Percentiles rank a stretch among this genome's conserved stretches.
These are phyloP conservation scores for Leavenworthia alabamica DNA, from an alignment of 345 rosid species.

Conservation along the genomic window DNA sequence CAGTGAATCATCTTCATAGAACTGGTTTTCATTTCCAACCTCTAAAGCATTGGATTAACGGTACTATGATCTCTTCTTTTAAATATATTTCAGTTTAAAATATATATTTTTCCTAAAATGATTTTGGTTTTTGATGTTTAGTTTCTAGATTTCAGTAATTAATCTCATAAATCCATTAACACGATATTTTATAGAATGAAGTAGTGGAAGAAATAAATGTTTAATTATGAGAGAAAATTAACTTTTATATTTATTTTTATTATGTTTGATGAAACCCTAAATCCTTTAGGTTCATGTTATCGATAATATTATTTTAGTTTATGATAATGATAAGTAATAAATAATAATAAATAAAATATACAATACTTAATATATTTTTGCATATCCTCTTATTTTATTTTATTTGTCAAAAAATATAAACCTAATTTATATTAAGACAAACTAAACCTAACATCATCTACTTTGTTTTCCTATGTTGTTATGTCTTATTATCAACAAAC, in stretches of 20 bases:
- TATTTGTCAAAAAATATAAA: background rate
- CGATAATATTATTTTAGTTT: too few species aligned
- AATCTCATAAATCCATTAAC: too few species aligned
- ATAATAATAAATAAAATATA: too few species aligned
- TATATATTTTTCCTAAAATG: background rate
- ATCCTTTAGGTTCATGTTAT: too few species aligned
- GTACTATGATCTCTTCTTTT: conserved; percentile 33
- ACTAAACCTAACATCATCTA: background rate
- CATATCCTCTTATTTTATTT: background rate
- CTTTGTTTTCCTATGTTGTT: background rate
- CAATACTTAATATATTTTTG: too few species aligned
- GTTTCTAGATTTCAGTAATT: background rate
- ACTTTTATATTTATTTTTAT: background rate
- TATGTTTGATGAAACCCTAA: too few species aligned
- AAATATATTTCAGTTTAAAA: background rate
- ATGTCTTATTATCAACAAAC: background rate
- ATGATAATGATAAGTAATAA: too few species aligned
- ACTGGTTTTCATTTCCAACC: conserved; percentile 84
- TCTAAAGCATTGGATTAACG: conserved; percentile 78
- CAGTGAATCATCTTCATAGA: conserved; percentile 39
- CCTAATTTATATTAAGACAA: background rate
- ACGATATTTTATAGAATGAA: too few species aligned
- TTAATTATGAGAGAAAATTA: background rate
- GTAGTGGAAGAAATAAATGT: background rate
- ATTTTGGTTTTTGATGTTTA: background rate